phyloP scores from a whole-genome alignment of 1,284 basidiomycete genomes.

The Ceratobasidium sp. region DNA sequence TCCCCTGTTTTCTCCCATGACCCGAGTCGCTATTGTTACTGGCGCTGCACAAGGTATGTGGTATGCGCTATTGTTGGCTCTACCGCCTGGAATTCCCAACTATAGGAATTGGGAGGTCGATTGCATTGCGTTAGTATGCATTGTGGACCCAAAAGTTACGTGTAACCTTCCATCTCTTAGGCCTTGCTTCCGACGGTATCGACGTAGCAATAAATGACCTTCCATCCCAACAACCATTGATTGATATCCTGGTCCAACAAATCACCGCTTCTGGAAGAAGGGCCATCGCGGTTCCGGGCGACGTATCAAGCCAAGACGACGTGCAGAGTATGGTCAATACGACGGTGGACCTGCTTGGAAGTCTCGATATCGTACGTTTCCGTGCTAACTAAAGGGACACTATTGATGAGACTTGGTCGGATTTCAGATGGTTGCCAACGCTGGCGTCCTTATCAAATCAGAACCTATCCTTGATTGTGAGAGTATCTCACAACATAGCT shows the following conservation, averaged over 20 bases:
- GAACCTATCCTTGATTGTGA: not conserved
- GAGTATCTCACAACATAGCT: no score
- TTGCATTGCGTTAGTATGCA: conserved; percentile 48
- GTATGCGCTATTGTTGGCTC: no score
- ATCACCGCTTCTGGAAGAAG: conserved; percentile 42
- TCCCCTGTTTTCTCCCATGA: not conserved
- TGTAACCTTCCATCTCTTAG: not conserved
- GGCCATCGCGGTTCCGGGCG: conserved; percentile 39
- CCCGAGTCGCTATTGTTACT: conserved; percentile 51
- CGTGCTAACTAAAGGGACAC: no score
- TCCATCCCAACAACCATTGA: conserved; percentile 46
- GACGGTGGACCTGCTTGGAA: conserved; percentile 42
- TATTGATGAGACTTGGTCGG: not conserved
- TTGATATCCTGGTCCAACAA: conserved; percentile 39
- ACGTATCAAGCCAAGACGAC: conserved; percentile 44
- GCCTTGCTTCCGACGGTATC: conserved; percentile 54
- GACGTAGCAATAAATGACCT: conserved; percentile 54
- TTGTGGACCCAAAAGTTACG: not conserved
- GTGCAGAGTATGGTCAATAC: conserved; percentile 44
- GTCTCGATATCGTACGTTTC: conserved; percentile 26
- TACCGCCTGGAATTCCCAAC: no score
- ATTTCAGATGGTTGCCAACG: conserved; percentile 40
- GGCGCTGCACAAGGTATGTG: no score
- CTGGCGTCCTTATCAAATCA: no score
- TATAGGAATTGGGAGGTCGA: conserved; percentile 53